Evolutionary conservation across 2,329 filamentous ascomycete genomes (phyloP).

Genomic region (Rhynchosporium secalis): DNA sequence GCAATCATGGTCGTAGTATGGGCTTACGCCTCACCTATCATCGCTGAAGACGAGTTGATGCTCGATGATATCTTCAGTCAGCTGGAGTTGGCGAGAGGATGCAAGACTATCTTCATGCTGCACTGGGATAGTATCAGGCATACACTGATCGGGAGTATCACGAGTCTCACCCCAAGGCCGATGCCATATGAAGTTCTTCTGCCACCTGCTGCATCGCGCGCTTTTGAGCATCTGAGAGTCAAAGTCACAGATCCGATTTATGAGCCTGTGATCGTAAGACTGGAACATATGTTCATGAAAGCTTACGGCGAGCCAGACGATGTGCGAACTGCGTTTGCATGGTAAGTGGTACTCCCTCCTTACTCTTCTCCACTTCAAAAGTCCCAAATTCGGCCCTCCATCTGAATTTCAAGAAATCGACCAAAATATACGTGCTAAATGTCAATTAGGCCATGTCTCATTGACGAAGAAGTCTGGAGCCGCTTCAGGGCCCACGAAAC

Average conservation of each 20-base stretch:
- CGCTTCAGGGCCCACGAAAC: neutral
- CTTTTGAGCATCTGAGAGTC: neutral
- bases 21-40: conserved; percentile 3
- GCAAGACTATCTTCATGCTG: conserved; percentile 5
- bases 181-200: neutral
- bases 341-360: neutral
- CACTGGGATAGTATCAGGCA: conserved; percentile 4
- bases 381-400: too few relatives aligned
- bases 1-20: conserved; percentile 6
- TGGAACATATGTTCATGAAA: neutral
- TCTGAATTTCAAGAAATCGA: too few relatives aligned
- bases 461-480: conserved; percentile 6
- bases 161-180: neutral
- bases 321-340: neutral
- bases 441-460: neutral
- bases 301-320: neutral
- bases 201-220: neutral
- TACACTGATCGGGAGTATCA: conserved; percentile 1
- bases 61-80: conserved; percentile 5
- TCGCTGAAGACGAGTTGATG: neutral
- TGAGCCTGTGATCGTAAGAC: neutral
- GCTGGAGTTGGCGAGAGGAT: conserved; percentile 1
- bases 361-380: too few relatives aligned
- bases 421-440: too few relatives aligned
- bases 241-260: neutral